phyloP scores from a whole-genome alignment of 345 rosid genomes.

The Ailanthus altissimus region DNA sequence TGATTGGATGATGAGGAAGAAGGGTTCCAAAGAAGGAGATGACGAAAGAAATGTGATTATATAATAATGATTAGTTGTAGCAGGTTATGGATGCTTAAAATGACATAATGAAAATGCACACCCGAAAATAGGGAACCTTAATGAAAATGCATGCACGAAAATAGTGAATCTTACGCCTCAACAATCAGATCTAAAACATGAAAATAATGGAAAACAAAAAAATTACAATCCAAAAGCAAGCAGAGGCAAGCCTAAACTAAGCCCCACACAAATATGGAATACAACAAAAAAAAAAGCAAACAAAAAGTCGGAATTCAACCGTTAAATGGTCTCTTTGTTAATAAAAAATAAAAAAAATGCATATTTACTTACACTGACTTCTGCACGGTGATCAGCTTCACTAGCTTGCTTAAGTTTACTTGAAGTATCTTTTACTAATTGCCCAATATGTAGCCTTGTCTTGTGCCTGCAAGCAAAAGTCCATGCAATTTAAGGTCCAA shows the following conservation, averaged over 20 bases:
- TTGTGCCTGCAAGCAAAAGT: conserved; percentile 47
- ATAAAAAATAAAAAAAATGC: not conserved
- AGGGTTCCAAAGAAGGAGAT: not conserved
- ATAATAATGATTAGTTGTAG: too few species aligned
- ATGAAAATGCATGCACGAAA: too few species aligned
- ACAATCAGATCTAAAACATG: not conserved
- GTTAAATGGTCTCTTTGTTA: not conserved
- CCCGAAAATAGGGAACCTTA: too few species aligned
- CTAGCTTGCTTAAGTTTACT: conserved; percentile 67
- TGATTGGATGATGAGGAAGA: not conserved
- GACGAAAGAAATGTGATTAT: not conserved
- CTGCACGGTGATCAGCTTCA: conserved; percentile 52
- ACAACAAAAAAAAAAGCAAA: not conserved
- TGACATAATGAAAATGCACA: not conserved
- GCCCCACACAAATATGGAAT: not conserved
- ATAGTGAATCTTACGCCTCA: not conserved
- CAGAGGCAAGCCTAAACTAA: not conserved
- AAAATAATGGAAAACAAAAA: not conserved
- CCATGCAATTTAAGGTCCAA: not conserved
- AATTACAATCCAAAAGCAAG: not conserved
- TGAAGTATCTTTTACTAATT: conserved; percentile 70
- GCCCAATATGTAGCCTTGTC: conserved; percentile 60
- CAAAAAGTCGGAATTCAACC: too few species aligned
- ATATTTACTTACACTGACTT: conserved; percentile 49
- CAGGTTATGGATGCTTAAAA: not conserved